Evolutionary conservation across 2,329 filamentous ascomycete species (phyloP).

Genomic region (Cryphonectria radicalis): DNA sequence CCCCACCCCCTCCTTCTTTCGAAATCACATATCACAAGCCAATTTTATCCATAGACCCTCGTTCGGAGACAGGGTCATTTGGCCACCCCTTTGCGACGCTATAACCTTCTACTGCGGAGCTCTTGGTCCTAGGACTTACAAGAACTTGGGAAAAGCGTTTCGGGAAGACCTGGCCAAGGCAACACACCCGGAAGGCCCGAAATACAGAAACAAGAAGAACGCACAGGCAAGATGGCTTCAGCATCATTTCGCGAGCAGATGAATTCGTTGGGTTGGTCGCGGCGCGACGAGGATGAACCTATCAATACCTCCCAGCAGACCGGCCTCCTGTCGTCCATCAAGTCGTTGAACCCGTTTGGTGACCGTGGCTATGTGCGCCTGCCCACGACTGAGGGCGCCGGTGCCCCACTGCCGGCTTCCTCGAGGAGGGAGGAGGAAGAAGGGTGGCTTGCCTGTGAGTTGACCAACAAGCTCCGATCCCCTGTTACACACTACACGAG

Average conservation of each 20-base stretch:
- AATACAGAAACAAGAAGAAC: slow-evolving; percentile 7
- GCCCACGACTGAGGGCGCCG: slow-evolving; percentile 80
- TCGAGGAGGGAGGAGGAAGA: slow-evolving; percentile 91
- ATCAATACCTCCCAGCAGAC: slow-evolving; percentile 73
- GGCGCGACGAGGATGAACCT: slow-evolving; percentile 76
- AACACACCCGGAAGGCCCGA: slow-evolving; percentile 15
- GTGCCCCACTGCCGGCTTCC: slow-evolving; percentile 84
- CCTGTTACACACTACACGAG: background rate
- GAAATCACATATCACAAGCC: slow-evolving; percentile 35
- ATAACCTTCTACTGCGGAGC: slow-evolving; percentile 22
- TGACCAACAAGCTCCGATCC: slow-evolving; percentile 23
- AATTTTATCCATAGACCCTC: slow-evolving; percentile 31
- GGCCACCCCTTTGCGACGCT: slow-evolving; percentile 32
- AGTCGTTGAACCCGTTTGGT: slow-evolving; percentile 86
- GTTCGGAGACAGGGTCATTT: slow-evolving; percentile 34
- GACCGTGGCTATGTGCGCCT: slow-evolving; percentile 87
- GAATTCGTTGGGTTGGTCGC: slow-evolving; percentile 93
- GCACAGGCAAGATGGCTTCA: slow-evolving; percentile 70
- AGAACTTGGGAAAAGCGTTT: background rate
- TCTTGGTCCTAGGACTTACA: slow-evolving; percentile 21
- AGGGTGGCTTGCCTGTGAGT: slow-evolving; percentile 93
- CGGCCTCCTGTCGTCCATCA: slow-evolving; percentile 78
- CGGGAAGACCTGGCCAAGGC: background rate
- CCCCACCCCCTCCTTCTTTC: slow-evolving; percentile 21
- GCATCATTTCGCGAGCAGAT: slow-evolving; percentile 91